A percentile compares a stretch with the other conserved stretches of the same genome.
Conservation (phyloP, 2,329 filamentous ascomycete species). For the Colletotrichum paranaense region DNA sequence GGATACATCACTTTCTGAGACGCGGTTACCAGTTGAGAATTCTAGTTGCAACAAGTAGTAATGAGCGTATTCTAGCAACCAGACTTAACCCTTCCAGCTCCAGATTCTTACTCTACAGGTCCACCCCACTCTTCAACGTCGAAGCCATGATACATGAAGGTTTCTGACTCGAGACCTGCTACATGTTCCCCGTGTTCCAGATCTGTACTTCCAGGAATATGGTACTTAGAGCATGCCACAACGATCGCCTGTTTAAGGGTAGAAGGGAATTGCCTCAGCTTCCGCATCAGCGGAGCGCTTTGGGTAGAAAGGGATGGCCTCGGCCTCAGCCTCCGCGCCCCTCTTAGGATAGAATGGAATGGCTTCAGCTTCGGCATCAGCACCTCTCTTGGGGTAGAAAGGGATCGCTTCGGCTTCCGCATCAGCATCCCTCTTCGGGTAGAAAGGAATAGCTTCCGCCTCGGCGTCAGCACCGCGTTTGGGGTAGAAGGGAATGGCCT, state of each 20-base stretch:
- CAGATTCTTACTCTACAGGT: background rate
- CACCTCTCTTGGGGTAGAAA: background rate
- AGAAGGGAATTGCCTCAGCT: slow-evolving; percentile 3
- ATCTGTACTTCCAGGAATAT: background rate
- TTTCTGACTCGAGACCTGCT: background rate
- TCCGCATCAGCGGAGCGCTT: background rate
- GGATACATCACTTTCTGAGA: background rate
- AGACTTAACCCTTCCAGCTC: background rate
- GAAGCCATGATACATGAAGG: background rate
- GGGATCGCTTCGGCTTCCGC: background rate
- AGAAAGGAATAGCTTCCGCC: background rate
- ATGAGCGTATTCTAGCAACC: background rate
- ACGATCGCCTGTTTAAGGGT: background rate
- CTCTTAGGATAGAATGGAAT: slow-evolving; percentile 12
- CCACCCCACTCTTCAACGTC: background rate
- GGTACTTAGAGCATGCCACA: background rate
- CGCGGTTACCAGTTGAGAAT: background rate
- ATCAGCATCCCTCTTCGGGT: background rate
- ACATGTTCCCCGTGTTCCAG: background rate
- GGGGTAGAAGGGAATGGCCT: background rate
- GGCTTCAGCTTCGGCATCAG: background rate
- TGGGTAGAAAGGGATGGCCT: background rate
- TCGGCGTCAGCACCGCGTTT: background rate
- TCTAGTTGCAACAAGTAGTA: background rate
- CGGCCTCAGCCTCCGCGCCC: background rate